phyloP scores from a whole-genome alignment of 495 filamentous ascomycete species.

The Evernia prunastri region DNA sequence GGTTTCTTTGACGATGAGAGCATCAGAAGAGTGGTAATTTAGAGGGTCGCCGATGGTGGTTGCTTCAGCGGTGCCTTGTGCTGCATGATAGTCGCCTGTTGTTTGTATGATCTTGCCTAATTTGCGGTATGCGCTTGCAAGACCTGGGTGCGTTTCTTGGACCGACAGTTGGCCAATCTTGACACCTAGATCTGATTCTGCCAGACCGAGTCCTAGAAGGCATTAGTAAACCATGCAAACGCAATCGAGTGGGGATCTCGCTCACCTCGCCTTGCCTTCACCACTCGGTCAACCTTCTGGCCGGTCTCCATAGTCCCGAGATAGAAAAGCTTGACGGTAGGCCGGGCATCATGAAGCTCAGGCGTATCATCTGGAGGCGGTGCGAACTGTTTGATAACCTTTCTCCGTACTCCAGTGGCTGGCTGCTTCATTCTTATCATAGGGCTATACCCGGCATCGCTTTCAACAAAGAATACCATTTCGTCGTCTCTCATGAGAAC shows the following conservation, averaged over 20 bases:
- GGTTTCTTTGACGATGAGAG: constrained; percentile 98
- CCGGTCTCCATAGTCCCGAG: constrained; percentile 89
- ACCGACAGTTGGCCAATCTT: constrained; percentile 77
- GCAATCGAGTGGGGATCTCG: constrained; percentile 7
- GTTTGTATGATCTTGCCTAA: constrained; percentile 88
- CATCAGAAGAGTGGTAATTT: constrained; percentile 90
- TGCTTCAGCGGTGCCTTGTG: constrained; percentile 93
- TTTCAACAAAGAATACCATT: constrained; percentile 94
- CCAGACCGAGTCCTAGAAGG: constrained; percentile 69
- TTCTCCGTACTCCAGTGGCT: constrained; percentile 88
- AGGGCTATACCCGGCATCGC: constrained; percentile 96
- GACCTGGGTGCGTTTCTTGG: constrained; percentile 82
- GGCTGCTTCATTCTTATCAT: constrained; percentile 94
- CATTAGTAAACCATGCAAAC: background rate
- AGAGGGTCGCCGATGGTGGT: constrained; percentile 91
- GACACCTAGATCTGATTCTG: constrained; percentile 89
- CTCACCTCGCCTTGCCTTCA: constrained; percentile 85
- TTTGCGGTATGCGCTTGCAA: constrained; percentile 87
- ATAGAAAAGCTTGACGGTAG: constrained; percentile 92
- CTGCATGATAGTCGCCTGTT: constrained; percentile 92
- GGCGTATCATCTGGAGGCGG: constrained; percentile 97
- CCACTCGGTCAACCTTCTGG: constrained; percentile 90
- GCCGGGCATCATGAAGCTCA: constrained; percentile 81
- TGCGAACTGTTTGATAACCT: constrained; percentile 97
- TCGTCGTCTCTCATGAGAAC: constrained; percentile 92